Conservation (phyloP, 2,329 filamentous ascomycete genomes). For the Biscogniauxia marginata region DNA sequence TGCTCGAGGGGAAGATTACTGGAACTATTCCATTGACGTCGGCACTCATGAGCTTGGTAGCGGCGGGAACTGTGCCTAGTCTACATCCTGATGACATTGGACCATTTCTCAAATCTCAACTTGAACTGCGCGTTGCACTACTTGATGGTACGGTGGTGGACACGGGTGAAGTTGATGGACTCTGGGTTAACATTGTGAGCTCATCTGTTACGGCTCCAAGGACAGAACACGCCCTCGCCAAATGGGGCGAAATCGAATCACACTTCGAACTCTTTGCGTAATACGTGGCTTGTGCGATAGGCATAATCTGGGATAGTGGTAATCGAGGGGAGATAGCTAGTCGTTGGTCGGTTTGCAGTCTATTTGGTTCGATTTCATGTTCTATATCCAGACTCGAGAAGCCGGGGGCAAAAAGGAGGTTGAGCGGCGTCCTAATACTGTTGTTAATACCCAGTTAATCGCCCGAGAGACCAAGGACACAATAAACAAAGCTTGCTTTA, state of each 20-base stretch:
- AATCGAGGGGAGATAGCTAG: conserved; percentile 1
- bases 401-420: neutral
- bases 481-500: neutral
- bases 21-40: conserved; percentile 53
- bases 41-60: conserved; percentile 44
- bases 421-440: neutral
- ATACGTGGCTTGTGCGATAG: conserved; percentile 1
- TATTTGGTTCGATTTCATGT: conserved; percentile 16
- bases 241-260: conserved; percentile 35
- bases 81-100: conserved; percentile 38
- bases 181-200: conserved; percentile 38
- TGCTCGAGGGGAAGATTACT: conserved; percentile 39
- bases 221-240: conserved; percentile 35
- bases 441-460: neutral
- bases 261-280: conserved; percentile 30
- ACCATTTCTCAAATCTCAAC: conserved; percentile 40
- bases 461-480: neutral
- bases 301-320: neutral
- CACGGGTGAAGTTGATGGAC: conserved; percentile 30
- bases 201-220: conserved; percentile 36
- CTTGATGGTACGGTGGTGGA: conserved; percentile 30
- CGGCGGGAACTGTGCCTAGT: conserved; percentile 34
- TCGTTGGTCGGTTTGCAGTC: conserved; percentile 8
- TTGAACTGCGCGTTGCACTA: conserved; percentile 36
- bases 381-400: conserved; percentile 8